Conservation (phyloP, 805 yeast genomes). For the Dipodascus albidus region DNA sequence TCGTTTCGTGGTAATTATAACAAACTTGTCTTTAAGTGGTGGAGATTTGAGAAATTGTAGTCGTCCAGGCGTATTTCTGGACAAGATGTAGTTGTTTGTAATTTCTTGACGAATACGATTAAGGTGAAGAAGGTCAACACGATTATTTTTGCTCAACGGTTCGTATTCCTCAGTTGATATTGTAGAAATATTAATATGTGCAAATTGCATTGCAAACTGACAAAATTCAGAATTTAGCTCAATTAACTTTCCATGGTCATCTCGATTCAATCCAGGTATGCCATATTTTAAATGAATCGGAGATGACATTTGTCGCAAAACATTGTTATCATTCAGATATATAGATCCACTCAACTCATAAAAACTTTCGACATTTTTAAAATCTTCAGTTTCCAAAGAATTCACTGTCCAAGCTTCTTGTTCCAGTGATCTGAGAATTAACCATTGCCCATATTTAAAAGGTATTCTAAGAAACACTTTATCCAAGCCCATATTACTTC, state of each 20-base stretch:
- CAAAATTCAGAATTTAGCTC: background rate
- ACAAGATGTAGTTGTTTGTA: background rate
- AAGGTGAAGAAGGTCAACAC: constrained; percentile 2
- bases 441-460: constrained; percentile 10
- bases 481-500: background rate
- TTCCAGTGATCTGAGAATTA: constrained; percentile 18
- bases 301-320: constrained; percentile 24
- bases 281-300: background rate
- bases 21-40: constrained; percentile 22
- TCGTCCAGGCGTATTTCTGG: background rate
- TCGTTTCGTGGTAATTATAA: constrained; percentile 35
- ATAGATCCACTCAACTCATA: constrained; percentile 34
- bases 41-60: constrained; percentile 13
- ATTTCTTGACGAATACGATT: background rate
- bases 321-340: constrained; percentile 21
- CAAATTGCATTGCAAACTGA: constrained; percentile 13
- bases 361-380: constrained; percentile 39
- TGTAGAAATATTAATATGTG: constrained; percentile 13
- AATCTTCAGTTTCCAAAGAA: constrained; percentile 29
- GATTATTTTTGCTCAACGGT: constrained; percentile 1
- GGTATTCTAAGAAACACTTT: background rate
- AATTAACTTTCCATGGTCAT: background rate
- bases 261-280: background rate
- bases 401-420: constrained; percentile 47
- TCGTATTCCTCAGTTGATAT: constrained; percentile 4